Percentiles rank a stretch among this genome's conserved stretches.
Conservation (phyloP, 1,284 basidiomycete species). For the Amylostereum areolatum region DNA sequence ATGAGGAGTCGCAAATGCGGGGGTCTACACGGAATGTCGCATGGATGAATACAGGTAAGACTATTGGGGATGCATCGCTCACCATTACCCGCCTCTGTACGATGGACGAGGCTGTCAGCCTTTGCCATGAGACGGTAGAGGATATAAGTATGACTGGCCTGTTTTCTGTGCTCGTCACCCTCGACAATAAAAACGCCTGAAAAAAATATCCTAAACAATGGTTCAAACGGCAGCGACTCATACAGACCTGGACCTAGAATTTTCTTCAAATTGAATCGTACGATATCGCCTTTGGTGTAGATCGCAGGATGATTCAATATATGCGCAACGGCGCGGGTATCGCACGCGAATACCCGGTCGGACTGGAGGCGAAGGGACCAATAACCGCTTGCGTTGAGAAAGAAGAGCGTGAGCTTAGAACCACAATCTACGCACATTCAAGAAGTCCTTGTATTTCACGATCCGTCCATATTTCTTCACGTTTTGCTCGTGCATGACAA, state of each 20-base stretch:
- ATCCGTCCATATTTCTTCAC: neutral
- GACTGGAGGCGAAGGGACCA: neutral
- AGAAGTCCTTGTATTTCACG: neutral
- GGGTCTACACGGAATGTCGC: slow-evolving; percentile 17
- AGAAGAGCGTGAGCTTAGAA: too few relatives aligned
- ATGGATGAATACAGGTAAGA: neutral
- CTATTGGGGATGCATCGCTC: neutral
- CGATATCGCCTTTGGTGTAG: neutral
- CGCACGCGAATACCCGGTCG: neutral
- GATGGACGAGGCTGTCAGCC: neutral
- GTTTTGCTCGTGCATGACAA: neutral
- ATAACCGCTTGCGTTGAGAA: neutral
- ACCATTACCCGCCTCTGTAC: slow-evolving; percentile 5
- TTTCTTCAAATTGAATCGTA: neutral
- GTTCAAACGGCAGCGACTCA: too few relatives aligned
- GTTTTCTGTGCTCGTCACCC: neutral
- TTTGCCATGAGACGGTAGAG: neutral
- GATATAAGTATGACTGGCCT: neutral
- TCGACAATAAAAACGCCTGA: neutral
- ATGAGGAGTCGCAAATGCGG: slow-evolving; percentile 25
- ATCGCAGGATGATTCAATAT: neutral
- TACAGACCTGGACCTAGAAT: too few relatives aligned
- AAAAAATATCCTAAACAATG: too few relatives aligned
- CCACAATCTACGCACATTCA: neutral
- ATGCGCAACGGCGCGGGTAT: neutral